phyloP scores from a whole-genome alignment of 371 early-diverging fungal species.

The Apophysomyces elegans region DNA sequence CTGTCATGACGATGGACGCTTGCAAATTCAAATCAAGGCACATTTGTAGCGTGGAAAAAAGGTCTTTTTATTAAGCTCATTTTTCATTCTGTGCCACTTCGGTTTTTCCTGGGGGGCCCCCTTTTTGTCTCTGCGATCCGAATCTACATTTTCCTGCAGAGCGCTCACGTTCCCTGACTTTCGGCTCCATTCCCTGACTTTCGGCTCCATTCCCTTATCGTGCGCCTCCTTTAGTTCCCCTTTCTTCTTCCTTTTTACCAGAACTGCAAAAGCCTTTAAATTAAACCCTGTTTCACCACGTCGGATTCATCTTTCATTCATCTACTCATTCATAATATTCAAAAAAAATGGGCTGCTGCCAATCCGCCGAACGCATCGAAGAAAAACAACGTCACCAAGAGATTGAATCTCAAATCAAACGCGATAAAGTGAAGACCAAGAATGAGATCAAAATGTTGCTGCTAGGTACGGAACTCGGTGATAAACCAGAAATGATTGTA shows the following conservation, averaged over 20 bases:
- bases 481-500: background rate
- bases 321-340: background rate
- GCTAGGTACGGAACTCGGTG: conserved; percentile 63
- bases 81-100: conserved; percentile 2
- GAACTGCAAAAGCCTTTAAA: conserved; percentile 3
- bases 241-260: conserved; percentile 1
- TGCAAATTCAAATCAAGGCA: too few relatives aligned
- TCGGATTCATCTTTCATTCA: background rate
- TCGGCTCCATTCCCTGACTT: conserved; percentile 3
- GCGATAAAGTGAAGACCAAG: conserved; percentile 74
- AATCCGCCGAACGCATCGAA: conserved; percentile 84
- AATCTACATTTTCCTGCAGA: background rate
- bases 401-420: conserved; percentile 87
- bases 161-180: conserved; percentile 3
- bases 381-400: conserved; percentile 83
- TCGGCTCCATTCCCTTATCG: conserved; percentile 2
- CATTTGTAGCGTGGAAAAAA: background rate
- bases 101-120: background rate
- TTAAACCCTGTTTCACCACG: conserved; percentile 6
- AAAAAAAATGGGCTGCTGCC: conserved; percentile 86
- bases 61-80: background rate
- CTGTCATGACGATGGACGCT: too few relatives aligned
- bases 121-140: background rate
- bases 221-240: background rate
- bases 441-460: conserved; percentile 96